Evolutionary conservation across 148 eudicot genomes (phyloP), one percentile per base, ranked within the genome.

Genomic region (Camellia sinensis): DNA sequence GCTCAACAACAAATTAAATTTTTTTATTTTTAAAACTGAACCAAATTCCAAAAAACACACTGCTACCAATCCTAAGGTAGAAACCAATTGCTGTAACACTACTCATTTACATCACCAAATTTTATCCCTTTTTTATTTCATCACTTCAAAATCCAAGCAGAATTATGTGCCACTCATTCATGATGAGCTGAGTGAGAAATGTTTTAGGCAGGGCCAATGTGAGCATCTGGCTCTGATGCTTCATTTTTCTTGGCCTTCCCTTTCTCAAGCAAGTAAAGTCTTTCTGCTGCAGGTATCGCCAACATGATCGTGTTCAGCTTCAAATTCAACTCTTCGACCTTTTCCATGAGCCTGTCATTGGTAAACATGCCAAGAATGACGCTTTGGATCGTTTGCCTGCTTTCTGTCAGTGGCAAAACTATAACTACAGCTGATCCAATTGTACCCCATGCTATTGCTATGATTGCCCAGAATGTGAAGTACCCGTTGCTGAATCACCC

Each of bases 381-480:
- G 13, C 86, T 86, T 56, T 75, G 77, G 50, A 95, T 92, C 5
- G 97, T 92, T 40, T 57, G 75, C 98, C 98, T 89, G 84, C 98
- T 95, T 82, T 95, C 98, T 5, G 82, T 83, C 76, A 95, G 12
- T 63, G 98, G 98, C 84, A 95, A 63, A 72, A 86, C 91, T 3
- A 95, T 92, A 21, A 95, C 92, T 6, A 95, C 87, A 0, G 86
- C 93, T 0, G 98, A 95, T 78, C 91, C 98, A 62, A 95, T 66
- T 0, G 97, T 91, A 62, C 98, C 98, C 98, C 98, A 95, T 40
- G 88, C 93, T 77, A 95, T 91, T 4, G 98, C 95, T 59, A 92
- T 86, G 2, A 89, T 81, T 37, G 95, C 89, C 98, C 97, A 95
- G 57, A 91, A 89, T 79, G 95, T 89, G 84, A 95, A 95, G 84